These are phyloP conservation scores for Rubia yunnanensis DNA, from an alignment of 257 asterid species.

Conservation along the genomic window DNA sequence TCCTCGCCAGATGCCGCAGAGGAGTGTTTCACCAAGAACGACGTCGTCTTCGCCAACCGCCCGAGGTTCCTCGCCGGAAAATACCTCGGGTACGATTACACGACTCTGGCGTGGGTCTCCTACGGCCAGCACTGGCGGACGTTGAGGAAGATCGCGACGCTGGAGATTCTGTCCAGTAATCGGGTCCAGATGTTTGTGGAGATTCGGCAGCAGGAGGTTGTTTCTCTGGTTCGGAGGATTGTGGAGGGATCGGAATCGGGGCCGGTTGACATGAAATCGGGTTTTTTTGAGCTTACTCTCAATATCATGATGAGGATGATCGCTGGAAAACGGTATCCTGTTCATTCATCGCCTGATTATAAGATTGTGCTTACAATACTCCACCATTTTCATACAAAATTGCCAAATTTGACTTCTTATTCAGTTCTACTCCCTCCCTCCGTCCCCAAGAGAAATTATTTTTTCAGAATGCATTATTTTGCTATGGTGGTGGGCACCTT, in stretches of 20 bases:
- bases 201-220: slow-evolving; percentile 16
- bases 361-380: no score
- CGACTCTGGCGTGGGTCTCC: slow-evolving; percentile 45
- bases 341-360: no score
- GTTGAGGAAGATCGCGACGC: slow-evolving; percentile 21
- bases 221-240: slow-evolving; percentile 10
- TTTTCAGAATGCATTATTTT: no score
- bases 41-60: slow-evolving; percentile 57
- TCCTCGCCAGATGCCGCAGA: slow-evolving; percentile 51
- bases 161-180: slow-evolving; percentile 28
- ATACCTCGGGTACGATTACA: slow-evolving; percentile 52
- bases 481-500: no score
- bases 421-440: no score
- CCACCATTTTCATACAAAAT: no score
- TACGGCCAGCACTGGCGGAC: slow-evolving; percentile 48
- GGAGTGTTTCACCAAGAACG: slow-evolving; percentile 60
- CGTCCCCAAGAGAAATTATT: no score
- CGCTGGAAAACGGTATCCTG: slow-evolving; percentile 22
- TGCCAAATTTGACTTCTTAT: no score
- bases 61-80: slow-evolving; percentile 58
- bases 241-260: not conserved
- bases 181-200: slow-evolving; percentile 16
- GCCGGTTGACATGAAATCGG: slow-evolving; percentile 22
- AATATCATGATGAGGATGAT: slow-evolving; percentile 41
- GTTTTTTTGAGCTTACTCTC: slow-evolving; percentile 24